These are phyloP conservation scores for Endoconidiophora laricicola DNA, from an alignment of 2,329 filamentous ascomycete species.

Conservation along the genomic window DNA sequence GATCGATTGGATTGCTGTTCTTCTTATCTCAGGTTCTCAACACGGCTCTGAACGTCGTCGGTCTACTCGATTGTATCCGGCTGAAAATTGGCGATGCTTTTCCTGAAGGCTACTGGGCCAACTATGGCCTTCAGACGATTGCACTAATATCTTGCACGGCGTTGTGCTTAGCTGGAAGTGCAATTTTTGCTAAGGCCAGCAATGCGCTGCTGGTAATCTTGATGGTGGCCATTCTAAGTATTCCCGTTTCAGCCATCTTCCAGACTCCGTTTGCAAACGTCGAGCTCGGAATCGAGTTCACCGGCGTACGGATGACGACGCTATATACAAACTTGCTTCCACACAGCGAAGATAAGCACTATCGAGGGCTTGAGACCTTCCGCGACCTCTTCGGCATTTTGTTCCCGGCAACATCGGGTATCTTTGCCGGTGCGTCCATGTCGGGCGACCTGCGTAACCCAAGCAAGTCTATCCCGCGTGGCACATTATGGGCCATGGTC, in stretches of 20 bases:
- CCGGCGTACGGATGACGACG: constrained; percentile 55
- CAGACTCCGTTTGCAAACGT: constrained; percentile 49
- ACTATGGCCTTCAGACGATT: constrained; percentile 58
- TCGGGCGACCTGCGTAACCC: constrained; percentile 72
- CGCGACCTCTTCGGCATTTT: constrained; percentile 74
- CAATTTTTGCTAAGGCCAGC: constrained; percentile 64
- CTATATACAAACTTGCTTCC: constrained; percentile 60
- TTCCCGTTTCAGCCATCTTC: constrained; percentile 60
- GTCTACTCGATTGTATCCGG: constrained; percentile 65
- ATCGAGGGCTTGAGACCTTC: constrained; percentile 50
- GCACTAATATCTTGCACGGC: constrained; percentile 55
- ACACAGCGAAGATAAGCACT: constrained; percentile 44
- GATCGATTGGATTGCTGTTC: constrained; percentile 74
- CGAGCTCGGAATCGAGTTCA: constrained; percentile 53
- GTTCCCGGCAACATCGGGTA: constrained; percentile 49
- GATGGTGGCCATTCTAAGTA: constrained; percentile 58
- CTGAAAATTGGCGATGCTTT: constrained; percentile 56
- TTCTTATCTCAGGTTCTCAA: constrained; percentile 84
- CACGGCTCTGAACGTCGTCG: constrained; percentile 73
- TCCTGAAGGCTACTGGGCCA: constrained; percentile 57
- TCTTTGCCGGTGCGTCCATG: constrained; percentile 68
- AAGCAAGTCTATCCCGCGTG: constrained; percentile 68
- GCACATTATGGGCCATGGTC: constrained; percentile 62
- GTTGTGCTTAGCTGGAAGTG: constrained; percentile 64
- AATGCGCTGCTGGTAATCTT: constrained; percentile 59